Conservation (phyloP, 2,329 filamentous ascomycete genomes). For the Calonectria fujianensis region DNA sequence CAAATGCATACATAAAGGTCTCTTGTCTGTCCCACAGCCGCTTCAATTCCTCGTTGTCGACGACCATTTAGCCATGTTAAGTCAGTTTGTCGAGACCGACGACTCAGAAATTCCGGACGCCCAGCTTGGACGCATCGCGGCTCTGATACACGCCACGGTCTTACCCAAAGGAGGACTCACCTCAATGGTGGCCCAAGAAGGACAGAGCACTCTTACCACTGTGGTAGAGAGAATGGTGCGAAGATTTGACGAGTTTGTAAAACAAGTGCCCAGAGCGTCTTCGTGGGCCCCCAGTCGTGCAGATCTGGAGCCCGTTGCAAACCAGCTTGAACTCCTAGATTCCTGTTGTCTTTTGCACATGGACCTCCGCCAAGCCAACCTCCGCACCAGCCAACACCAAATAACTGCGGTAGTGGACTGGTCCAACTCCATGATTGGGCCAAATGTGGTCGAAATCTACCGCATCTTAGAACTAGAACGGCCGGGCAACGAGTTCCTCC, state of each 20-base stretch:
- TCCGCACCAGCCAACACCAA: neutral
- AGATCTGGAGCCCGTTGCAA: neutral
- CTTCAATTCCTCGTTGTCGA: neutral
- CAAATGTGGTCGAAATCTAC: neutral
- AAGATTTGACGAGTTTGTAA: neutral
- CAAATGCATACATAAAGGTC: neutral
- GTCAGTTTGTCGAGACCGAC: conserved; percentile 6
- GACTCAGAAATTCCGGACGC: neutral
- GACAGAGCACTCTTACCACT: neutral
- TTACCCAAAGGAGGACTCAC: neutral
- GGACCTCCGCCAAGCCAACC: neutral
- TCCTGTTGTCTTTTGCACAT: conserved; percentile 8
- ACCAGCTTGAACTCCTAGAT: conserved; percentile 1
- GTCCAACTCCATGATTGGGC: neutral
- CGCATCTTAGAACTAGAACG: neutral
- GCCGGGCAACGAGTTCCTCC: neutral
- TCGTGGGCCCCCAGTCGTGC: neutral
- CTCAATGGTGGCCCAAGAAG: conserved; percentile 1
- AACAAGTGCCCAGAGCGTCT: neutral
- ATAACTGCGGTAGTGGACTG: neutral
- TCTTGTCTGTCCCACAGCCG: neutral
- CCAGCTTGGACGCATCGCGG: conserved; percentile 6
- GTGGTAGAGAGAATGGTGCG: conserved; percentile 6
- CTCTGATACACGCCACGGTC: neutral
- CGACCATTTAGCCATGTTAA: neutral